These are phyloP conservation scores for Oryza meridionalis DNA, from an alignment of 176 grass and related monocot species.

Conservation along the genomic window DNA sequence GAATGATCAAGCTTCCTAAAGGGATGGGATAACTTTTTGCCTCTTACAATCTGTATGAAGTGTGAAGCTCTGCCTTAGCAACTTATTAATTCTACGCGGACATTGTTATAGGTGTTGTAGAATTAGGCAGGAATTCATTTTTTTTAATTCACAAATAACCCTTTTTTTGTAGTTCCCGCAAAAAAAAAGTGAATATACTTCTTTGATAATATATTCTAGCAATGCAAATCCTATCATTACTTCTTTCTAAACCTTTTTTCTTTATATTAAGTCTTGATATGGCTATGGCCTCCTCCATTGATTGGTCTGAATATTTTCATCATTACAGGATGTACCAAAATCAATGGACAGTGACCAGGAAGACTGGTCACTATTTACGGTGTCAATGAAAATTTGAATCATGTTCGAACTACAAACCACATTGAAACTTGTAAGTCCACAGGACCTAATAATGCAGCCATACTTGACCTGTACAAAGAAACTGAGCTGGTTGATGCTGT, in stretches of 20 bases:
- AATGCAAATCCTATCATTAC: neutral
- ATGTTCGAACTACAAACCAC: conserved; percentile 20
- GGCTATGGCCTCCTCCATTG: neutral
- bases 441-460: conserved; percentile 23
- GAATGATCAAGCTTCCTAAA: neutral
- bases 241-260: neutral
- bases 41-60: neutral
- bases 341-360: conserved; percentile 33
- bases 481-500: neutral
- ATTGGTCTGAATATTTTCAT: neutral
- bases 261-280: conserved; percentile 19
- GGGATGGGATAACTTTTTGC: neutral
- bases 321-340: conserved; percentile 29
- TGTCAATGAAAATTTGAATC: conserved; percentile 25
- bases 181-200: neutral
- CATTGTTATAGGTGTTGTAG: neutral
- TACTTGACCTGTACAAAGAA: conserved; percentile 48
- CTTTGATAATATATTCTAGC: neutral
- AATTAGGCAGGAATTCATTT: neutral
- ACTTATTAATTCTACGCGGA: neutral
- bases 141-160: no score
- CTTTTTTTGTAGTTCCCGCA: neutral
- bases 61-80: neutral
- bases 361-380: conserved; percentile 42
- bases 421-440: conserved; percentile 14